Conservation (phyloP, 441 rosid genomes). For the Metrosideros polymorpha region DNA sequence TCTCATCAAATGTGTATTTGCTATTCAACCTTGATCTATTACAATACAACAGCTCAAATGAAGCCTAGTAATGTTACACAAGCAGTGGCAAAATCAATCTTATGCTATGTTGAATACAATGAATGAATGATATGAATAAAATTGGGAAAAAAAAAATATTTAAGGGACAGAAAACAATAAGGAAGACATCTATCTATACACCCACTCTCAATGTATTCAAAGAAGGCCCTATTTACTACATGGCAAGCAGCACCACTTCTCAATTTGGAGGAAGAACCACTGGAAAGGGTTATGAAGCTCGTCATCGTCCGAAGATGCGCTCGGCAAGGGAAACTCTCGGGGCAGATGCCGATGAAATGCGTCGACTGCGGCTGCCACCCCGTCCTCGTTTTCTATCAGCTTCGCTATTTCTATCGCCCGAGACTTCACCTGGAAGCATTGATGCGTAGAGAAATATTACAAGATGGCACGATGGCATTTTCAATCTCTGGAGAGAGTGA, state of each 20-base stretch:
- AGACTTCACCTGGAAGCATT: slow-evolving; percentile 53
- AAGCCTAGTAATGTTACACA: not conserved
- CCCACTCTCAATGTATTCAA: not conserved
- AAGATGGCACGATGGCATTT: not conserved
- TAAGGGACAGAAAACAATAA: not conserved
- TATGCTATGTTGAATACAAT: not conserved
- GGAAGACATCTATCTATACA: slow-evolving; percentile 4
- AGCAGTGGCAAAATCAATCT: not conserved
- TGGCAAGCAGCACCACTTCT: slow-evolving; percentile 56
- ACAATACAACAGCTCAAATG: not conserved
- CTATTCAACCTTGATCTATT: not conserved
- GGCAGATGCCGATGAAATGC: slow-evolving; percentile 93
- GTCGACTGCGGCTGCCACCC: slow-evolving; percentile 81
- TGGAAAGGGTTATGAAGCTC: slow-evolving; percentile 44
- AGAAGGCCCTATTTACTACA: slow-evolving; percentile 30
- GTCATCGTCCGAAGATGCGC: slow-evolving; percentile 29
- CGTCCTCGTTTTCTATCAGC: slow-evolving; percentile 84
- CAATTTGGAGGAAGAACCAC: slow-evolving; percentile 57
- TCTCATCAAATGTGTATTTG: not conserved
- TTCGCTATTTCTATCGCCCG: slow-evolving; percentile 64
- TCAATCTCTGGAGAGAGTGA: not conserved
- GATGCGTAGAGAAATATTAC: not conserved
- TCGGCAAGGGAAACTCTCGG: slow-evolving; percentile 45
- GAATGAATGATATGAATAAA: slow-evolving; percentile 29
- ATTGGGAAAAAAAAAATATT: not conserved